phyloP scores from a whole-genome alignment of 306 rosid genomes.

The Arachis stenosperma region DNA sequence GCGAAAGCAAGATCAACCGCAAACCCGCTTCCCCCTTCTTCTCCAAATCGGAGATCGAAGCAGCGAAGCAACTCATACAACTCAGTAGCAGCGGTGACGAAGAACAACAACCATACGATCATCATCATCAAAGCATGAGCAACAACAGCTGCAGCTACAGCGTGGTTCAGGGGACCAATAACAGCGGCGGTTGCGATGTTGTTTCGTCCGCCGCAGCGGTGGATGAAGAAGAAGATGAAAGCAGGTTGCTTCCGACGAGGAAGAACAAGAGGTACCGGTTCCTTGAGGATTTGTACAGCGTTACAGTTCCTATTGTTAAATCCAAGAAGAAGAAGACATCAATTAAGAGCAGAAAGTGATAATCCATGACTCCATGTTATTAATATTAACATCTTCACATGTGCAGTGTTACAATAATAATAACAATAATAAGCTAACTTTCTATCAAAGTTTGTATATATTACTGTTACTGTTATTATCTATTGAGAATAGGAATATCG shows the following conservation, averaged over 20 bases:
- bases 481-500: background rate
- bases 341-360: background rate
- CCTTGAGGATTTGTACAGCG: constrained; percentile 26
- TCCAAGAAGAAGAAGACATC: constrained; percentile 25
- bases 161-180: constrained; percentile 36
- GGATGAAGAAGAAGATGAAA: constrained; percentile 16
- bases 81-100: constrained; percentile 57
- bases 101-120: background rate
- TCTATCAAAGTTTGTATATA: background rate
- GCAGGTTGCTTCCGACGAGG: background rate
- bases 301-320: constrained; percentile 21
- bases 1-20: constrained; percentile 15
- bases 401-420: background rate
- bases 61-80: constrained; percentile 57
- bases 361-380: no score
- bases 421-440: constrained; percentile 16
- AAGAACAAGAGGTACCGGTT: constrained; percentile 31
- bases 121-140: constrained; percentile 11
- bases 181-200: constrained; percentile 13
- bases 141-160: constrained; percentile 42
- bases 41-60: constrained; percentile 53
- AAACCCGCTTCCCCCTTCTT: constrained; percentile 4
- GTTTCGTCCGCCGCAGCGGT: constrained; percentile 7
- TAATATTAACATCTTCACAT: background rate
- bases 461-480: background rate